Evolutionary conservation across 2,329 filamentous ascomycete species (phyloP).

Genomic region (Ceratocystis variospora): DNA sequence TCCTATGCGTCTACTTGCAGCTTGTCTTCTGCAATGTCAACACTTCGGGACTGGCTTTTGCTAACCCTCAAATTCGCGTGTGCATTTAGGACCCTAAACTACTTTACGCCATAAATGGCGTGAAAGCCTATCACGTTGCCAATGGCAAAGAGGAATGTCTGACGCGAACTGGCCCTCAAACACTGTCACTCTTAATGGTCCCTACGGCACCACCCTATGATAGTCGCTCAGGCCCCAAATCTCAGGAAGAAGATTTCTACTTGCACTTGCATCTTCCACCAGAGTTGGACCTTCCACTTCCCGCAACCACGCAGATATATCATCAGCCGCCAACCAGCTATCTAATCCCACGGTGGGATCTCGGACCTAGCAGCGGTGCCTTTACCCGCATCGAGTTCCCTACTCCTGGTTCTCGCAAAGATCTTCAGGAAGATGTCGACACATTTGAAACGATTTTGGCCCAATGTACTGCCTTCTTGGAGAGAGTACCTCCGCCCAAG

Average conservation of each 20-base stretch:
- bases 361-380: slow-evolving; percentile 73
- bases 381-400: slow-evolving; percentile 94
- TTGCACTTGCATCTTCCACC: slow-evolving; percentile 88
- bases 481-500: slow-evolving; percentile 56
- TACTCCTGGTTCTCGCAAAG: slow-evolving; percentile 51
- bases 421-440: slow-evolving; percentile 80
- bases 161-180: slow-evolving; percentile 76
- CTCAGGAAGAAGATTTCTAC: slow-evolving; percentile 82
- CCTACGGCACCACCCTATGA: slow-evolving; percentile 67
- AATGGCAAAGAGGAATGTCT: slow-evolving; percentile 73
- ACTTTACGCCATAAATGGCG: slow-evolving; percentile 62
- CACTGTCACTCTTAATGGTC: slow-evolving; percentile 87
- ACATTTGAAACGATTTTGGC: slow-evolving; percentile 96
- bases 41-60: not conserved
- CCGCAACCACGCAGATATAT: slow-evolving; percentile 93
- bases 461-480: slow-evolving; percentile 93
- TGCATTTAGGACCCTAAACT: slow-evolving; percentile 45
- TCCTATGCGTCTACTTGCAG: not conserved
- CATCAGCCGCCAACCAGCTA: slow-evolving; percentile 89
- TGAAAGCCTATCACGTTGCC: slow-evolving; percentile 80
- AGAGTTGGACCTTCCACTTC: slow-evolving; percentile 83
- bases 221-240: slow-evolving; percentile 40
- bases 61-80: slow-evolving; percentile 11
- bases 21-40: not conserved
- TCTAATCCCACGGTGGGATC: slow-evolving; percentile 86